These are phyloP conservation scores for Paraglomus occultum DNA, from an alignment of 192 early-diverging fungal genomes.

Conservation along the genomic window DNA sequence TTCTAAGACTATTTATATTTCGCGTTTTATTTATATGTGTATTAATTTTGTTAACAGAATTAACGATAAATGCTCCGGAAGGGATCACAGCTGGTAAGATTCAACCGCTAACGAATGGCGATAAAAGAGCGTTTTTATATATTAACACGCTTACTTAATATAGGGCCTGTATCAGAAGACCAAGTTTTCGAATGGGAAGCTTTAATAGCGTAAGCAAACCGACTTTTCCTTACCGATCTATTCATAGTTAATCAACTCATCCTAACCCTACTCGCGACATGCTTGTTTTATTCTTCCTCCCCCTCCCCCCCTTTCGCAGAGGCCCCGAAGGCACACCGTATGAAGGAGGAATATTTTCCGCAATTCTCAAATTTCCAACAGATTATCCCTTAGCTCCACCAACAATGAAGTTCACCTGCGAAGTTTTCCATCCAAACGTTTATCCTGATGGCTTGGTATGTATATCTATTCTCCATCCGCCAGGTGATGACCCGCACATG, in stretches of 20 bases:
- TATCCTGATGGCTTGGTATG: slow-evolving; percentile 96
- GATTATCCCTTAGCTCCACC: slow-evolving; percentile 98
- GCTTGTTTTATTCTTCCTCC: slow-evolving; percentile 42
- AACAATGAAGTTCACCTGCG: slow-evolving; percentile 93
- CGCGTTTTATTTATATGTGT: background rate
- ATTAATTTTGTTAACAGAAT: slow-evolving; percentile 51
- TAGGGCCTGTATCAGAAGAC: slow-evolving; percentile 78
- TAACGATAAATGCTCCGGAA: slow-evolving; percentile 87
- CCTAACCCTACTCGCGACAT: slow-evolving; percentile 24
- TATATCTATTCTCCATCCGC: slow-evolving; percentile 97
- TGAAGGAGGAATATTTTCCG: slow-evolving; percentile 93
- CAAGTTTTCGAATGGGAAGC: slow-evolving; percentile 91
- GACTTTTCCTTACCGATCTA: background rate
- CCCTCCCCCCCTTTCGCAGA: slow-evolving; percentile 52
- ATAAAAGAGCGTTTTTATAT: slow-evolving; percentile 27
- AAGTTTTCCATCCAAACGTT: slow-evolving; percentile 96
- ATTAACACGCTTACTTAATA: background rate
- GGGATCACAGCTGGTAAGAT: slow-evolving; percentile 83
- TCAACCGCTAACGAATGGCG: slow-evolving; percentile 14
- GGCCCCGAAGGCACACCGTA: slow-evolving; percentile 92
- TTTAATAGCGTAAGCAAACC: slow-evolving; percentile 64
- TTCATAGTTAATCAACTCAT: background rate
- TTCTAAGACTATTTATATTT: background rate
- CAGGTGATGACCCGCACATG: slow-evolving; percentile 97
- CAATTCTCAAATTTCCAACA: slow-evolving; percentile 80